Evolutionary conservation across 805 yeast genomes (phyloP), one percentile per base, ranked within the genome.

Genomic region (Teunomyces atbi): DNA sequence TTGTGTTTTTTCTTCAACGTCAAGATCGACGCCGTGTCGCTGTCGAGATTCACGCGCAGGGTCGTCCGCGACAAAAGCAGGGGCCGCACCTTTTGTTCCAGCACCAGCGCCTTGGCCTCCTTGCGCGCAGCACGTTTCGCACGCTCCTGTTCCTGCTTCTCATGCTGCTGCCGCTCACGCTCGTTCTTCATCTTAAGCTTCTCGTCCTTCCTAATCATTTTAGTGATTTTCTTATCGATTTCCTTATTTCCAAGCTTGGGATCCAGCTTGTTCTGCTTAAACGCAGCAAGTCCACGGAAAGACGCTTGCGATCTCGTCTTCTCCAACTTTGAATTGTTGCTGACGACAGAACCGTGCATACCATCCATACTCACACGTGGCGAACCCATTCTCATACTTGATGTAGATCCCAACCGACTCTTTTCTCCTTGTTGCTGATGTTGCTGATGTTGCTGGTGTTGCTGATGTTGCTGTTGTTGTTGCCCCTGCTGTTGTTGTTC

Each of bases 171-270:
- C 23, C 45, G 39, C 10, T 47, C 47, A 47, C 45, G 56, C 30
- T 49, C 57, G 5, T 42, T 54, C 46, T 51, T 52, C 26, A 42
- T 26, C 50, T 55, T 59, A 37, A 47, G 16, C 36, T 61, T 63
- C 43, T 64, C 72, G 20, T 68, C 73, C 28, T 59, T 57, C 46
- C 61, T 66, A 30, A 66, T 59, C 46, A 61, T 41, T 41, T 63
- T 66, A n/a, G 66, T 57, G 18, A 68, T 63, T 28, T 64, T 52
- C 50, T 57, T 63, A 50, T 69, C 73, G 8, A 67, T 41, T 32
- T 66, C 69, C 35, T 57, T 55, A 50, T 60, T 65, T 33, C 48
- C 48, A 29, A 53, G 38, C 26, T 55, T 54, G 4, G 59, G 46
- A 10, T 60, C 65, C 5, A 56, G 45, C 40, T 60, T 57, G 28